These are phyloP conservation scores for Fusarium duplospermum DNA, from an alignment of 2,329 filamentous ascomycete species.

Conservation along the genomic window DNA sequence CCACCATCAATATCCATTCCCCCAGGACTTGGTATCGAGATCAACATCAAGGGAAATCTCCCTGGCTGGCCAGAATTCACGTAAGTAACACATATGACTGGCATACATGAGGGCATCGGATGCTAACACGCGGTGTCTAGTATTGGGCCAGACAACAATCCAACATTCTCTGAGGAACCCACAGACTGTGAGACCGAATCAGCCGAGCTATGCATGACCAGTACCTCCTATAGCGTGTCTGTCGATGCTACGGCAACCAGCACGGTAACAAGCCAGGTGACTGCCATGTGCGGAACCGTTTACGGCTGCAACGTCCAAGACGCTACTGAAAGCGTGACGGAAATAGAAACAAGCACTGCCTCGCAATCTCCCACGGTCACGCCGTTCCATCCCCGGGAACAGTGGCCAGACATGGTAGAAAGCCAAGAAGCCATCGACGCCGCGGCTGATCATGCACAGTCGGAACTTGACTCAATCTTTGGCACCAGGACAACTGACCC, in stretches of 20 bases:
- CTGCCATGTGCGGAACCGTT: slow-evolving; percentile 1
- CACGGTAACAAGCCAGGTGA: background rate
- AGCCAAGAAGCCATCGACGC: background rate
- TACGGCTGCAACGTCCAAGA: slow-evolving; percentile 11
- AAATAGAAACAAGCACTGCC: background rate
- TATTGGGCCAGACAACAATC: background rate
- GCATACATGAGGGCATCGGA: background rate
- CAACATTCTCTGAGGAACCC: background rate
- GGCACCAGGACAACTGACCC: background rate
- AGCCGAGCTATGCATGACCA: background rate
- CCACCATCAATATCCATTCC: background rate
- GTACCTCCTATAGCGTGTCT: slow-evolving; percentile 1
- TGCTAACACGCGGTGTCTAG: background rate
- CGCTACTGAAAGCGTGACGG: background rate
- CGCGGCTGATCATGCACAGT: background rate
- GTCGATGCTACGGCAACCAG: background rate
- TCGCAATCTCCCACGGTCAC: background rate
- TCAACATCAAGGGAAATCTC: background rate
- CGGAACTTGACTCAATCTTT: background rate
- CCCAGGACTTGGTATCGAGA: background rate
- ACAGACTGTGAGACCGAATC: background rate
- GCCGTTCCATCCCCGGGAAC: background rate
- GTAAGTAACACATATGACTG: background rate
- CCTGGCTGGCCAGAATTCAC: background rate
- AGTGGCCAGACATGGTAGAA: background rate